Evolutionary conservation across 1,284 basidiomycete species (phyloP).

Genomic region (Ganoderma meredithae): DNA sequence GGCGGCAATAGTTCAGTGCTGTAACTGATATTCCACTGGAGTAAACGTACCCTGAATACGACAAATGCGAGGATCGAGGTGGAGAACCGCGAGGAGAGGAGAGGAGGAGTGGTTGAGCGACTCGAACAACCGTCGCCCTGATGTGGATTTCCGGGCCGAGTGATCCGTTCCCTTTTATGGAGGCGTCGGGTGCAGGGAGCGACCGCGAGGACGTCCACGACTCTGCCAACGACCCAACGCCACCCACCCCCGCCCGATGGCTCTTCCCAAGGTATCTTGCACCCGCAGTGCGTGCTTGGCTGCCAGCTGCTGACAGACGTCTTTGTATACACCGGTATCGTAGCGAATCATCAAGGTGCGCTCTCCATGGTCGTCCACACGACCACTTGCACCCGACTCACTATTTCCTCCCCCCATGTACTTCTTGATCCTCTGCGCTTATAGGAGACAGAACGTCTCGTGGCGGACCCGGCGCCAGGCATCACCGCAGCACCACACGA

Average conservation of each 20-base stretch:
- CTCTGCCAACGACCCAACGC: conserved; percentile 20
- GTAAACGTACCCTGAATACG: neutral
- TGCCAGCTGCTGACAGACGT: neutral
- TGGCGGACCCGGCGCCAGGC: conserved; percentile 95
- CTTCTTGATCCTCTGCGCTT: neutral
- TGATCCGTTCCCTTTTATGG: conserved; percentile 14
- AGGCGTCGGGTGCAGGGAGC: neutral
- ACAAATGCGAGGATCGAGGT: neutral
- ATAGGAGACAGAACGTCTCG: conserved; percentile 96
- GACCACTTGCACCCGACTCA: conserved; percentile 21
- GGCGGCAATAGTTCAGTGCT: neutral
- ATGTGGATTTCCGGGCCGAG: neutral
- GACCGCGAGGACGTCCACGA: neutral
- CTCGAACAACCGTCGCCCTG: neutral
- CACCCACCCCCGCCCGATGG: conserved; percentile 20
- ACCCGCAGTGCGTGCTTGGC: neutral
- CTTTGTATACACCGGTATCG: conserved; percentile 4
- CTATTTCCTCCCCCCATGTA: conserved; percentile 6
- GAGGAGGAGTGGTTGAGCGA: neutral
- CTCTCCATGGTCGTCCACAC: conserved; percentile 22
- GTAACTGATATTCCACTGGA: neutral
- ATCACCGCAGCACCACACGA: conserved; percentile 95
- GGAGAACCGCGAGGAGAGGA: neutral
- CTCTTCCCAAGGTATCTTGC: conserved; percentile 33
- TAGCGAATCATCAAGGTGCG: conserved; percentile 67